phyloP scores from a whole-genome alignment of 345 rosid species.

The Ricinus communis region DNA sequence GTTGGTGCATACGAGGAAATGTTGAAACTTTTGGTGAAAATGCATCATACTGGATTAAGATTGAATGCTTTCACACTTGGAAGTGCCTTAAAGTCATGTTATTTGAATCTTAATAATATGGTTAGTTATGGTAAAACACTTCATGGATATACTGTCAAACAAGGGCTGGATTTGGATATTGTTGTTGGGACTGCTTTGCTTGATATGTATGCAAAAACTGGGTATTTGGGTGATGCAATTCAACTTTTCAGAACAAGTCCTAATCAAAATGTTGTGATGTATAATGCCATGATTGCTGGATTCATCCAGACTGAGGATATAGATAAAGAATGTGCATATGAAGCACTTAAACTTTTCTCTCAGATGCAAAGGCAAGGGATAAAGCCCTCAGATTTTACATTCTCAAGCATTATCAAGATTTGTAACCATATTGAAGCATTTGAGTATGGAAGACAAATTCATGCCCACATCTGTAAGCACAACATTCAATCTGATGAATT shows the following conservation, averaged over 20 bases:
- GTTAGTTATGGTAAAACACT: conserved; percentile 39
- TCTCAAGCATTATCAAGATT: conserved; percentile 51
- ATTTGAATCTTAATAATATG: conserved; percentile 23
- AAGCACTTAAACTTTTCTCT: conserved; percentile 42
- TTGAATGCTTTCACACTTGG: conserved; percentile 44
- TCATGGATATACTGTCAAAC: conserved; percentile 40
- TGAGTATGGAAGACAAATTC: conserved; percentile 51
- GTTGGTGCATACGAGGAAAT: conserved; percentile 39
- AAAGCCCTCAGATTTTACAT: conserved; percentile 45
- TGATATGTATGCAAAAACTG: conserved; percentile 51
- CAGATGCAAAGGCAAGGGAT: conserved; percentile 43
- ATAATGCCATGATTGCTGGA: conserved; percentile 56
- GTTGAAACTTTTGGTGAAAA: conserved; percentile 34
- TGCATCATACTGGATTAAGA: conserved; percentile 41
- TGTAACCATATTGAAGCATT: conserved; percentile 34
- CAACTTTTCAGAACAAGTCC: conserved; percentile 39
- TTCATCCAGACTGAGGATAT: conserved; percentile 32
- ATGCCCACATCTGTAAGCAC: conserved; percentile 44
- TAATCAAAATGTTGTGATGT: conserved; percentile 44
- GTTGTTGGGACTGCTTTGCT: conserved; percentile 55
- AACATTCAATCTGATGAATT: conserved; percentile 53
- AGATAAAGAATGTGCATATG: conserved; percentile 27
- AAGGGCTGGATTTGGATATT: conserved; percentile 43
- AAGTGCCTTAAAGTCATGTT: conserved; percentile 49
- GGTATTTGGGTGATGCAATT: conserved; percentile 35